Evolutionary conservation across 2,329 filamentous ascomycete species (phyloP).

Genomic region (Talaromyces islandicus): DNA sequence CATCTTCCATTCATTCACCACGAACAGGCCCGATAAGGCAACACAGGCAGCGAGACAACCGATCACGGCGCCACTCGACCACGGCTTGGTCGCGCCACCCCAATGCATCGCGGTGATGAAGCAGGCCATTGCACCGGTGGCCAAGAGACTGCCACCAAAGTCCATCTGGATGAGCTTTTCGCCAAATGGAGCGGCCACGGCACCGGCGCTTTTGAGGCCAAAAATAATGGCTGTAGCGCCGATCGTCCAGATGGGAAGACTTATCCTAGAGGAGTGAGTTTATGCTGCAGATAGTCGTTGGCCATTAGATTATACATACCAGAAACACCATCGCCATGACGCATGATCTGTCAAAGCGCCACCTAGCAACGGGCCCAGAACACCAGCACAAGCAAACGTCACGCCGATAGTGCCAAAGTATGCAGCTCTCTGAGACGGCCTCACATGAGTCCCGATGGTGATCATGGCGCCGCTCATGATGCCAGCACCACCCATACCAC

Average conservation of each 20-base stretch:
- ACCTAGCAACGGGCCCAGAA: slow-evolving; percentile 10
- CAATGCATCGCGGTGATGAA: slow-evolving; percentile 21
- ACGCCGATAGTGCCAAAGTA: slow-evolving; percentile 6
- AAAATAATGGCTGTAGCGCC: slow-evolving; percentile 18
- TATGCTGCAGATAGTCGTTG: background rate
- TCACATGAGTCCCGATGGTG: slow-evolving; percentile 20
- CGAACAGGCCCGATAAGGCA: slow-evolving; percentile 14
- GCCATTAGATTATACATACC: slow-evolving; percentile 5
- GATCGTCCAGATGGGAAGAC: slow-evolving; percentile 26
- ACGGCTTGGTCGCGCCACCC: slow-evolving; percentile 19
- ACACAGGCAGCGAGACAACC: slow-evolving; percentile 15
- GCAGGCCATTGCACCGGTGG: slow-evolving; percentile 17
- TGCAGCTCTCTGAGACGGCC: slow-evolving; percentile 20
- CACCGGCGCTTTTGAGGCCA: slow-evolving; percentile 15
- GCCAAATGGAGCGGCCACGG: slow-evolving; percentile 8
- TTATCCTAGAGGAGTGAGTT: slow-evolving; percentile 18
- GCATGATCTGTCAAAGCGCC: slow-evolving; percentile 5
- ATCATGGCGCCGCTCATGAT: slow-evolving; percentile 25
- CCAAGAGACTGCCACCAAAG: slow-evolving; percentile 16
- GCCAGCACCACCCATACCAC: slow-evolving; percentile 30
- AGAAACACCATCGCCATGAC: slow-evolving; percentile 19
- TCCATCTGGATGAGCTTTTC: slow-evolving; percentile 20
- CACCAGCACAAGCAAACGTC: slow-evolving; percentile 15
- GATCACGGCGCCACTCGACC: slow-evolving; percentile 16
- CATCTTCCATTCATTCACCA: slow-evolving; percentile 13